phyloP scores from a whole-genome alignment of 139 green algal genomes.

The Edaphochlamys debaryana region DNA sequence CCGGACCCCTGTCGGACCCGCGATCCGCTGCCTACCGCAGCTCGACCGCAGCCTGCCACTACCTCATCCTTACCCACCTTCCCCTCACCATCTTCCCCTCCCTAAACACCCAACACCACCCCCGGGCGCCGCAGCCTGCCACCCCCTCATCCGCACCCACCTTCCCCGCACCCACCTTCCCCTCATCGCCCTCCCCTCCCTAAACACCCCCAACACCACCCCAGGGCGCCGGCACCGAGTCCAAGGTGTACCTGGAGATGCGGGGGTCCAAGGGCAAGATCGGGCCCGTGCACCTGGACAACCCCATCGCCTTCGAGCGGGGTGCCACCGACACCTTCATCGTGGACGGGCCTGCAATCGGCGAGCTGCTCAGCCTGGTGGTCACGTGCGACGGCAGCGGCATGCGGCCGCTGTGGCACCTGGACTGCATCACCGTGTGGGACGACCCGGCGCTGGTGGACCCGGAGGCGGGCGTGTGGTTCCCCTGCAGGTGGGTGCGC shows the following conservation, averaged over 20 bases:
- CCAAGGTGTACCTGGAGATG: conserved; percentile 52
- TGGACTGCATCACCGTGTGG: conserved; percentile 50
- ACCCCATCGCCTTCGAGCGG: conserved; percentile 57
- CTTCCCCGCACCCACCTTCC: not conserved
- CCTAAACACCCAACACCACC: too few species aligned
- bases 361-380: conserved; percentile 39
- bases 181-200: not conserved
- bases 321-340: conserved; percentile 49
- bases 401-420: conserved; percentile 53
- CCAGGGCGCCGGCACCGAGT: conserved; percentile 62
- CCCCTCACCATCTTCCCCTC: too few species aligned
- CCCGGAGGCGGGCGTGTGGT: conserved; percentile 45
- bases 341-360: conserved; percentile 43
- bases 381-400: conserved; percentile 43
- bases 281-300: conserved; percentile 57
- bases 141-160: not conserved
- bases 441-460: not conserved
- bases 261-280: conserved; percentile 41
- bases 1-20: too few species aligned
- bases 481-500: conserved; percentile 41
- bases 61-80: not conserved
- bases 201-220: not conserved
- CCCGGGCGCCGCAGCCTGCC: not conserved
- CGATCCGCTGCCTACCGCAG: too few species aligned
- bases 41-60: too few species aligned